These are phyloP conservation scores for Mucor plumbeus DNA, from an alignment of 371 early-diverging fungal genomes.

Conservation along the genomic window DNA sequence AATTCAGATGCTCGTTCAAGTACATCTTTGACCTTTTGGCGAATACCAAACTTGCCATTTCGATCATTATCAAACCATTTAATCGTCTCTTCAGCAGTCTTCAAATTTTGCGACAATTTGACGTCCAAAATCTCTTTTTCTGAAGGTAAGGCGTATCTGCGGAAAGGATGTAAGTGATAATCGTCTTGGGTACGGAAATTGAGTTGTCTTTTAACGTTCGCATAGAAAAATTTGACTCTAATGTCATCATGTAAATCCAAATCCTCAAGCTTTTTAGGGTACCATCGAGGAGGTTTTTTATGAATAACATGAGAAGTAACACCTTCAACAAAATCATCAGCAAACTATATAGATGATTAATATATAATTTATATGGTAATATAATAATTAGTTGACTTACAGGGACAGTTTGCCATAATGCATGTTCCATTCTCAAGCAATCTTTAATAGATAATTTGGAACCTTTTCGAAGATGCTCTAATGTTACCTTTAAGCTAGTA, in stretches of 20 bases:
- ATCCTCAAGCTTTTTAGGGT: slow-evolving; percentile 59
- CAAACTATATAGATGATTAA: slow-evolving; percentile 5
- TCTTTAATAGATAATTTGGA: slow-evolving; percentile 42
- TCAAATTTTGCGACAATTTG: slow-evolving; percentile 45
- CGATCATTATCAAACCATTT: slow-evolving; percentile 61
- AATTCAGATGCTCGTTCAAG: slow-evolving; percentile 39
- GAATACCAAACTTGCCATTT: slow-evolving; percentile 65
- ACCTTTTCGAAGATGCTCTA: slow-evolving; percentile 75
- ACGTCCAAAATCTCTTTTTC: slow-evolving; percentile 76
- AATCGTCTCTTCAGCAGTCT: slow-evolving; percentile 57
- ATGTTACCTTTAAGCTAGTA: slow-evolving; percentile 80
- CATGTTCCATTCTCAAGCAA: slow-evolving; percentile 77
- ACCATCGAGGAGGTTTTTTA: slow-evolving; percentile 67
- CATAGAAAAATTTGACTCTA: slow-evolving; percentile 19
- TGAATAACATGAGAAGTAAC: slow-evolving; percentile 46
- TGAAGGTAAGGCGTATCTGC: slow-evolving; percentile 72
- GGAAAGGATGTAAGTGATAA: slow-evolving; percentile 54
- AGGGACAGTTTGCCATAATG: slow-evolving; percentile 70
- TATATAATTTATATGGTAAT: not conserved
- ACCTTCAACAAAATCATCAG: slow-evolving; percentile 82
- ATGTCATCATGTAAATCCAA: slow-evolving; percentile 52
- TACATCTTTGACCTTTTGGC: slow-evolving; percentile 66
- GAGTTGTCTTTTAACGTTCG: slow-evolving; percentile 29
- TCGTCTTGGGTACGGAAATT: slow-evolving; percentile 70
- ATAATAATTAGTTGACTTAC: slow-evolving; percentile 31